Evolutionary conservation across 371 early-diverging fungal genomes (phyloP).

Genomic region (Mortierella sp.): DNA sequence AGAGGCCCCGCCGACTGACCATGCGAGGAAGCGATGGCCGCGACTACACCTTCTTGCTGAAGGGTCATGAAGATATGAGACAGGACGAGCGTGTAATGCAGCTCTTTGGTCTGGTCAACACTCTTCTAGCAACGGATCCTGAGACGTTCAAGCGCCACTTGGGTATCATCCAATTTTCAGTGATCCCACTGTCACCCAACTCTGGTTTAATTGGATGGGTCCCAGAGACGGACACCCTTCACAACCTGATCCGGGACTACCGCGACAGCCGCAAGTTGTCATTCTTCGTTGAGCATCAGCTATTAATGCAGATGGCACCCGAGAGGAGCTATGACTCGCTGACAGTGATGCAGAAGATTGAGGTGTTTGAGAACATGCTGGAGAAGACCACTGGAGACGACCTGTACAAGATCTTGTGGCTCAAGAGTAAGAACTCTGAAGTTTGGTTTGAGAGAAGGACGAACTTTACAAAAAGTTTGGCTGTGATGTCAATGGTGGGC

Average conservation of each 20-base stretch:
- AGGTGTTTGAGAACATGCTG: conserved; percentile 94
- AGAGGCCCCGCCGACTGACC: conserved; percentile 87
- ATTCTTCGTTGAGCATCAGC: conserved; percentile 90
- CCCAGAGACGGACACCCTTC: conserved; percentile 93
- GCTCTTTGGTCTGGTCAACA: conserved; percentile 96
- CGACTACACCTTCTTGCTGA: conserved; percentile 91
- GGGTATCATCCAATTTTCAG: conserved; percentile 90
- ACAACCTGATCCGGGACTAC: conserved; percentile 91
- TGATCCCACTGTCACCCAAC: conserved; percentile 94
- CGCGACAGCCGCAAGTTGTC: conserved; percentile 87
- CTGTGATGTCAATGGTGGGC: conserved; percentile 98
- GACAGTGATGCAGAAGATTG: conserved; percentile 92
- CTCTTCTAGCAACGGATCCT: conserved; percentile 83
- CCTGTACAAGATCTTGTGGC: conserved; percentile 94
- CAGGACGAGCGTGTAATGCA: conserved; percentile 99
- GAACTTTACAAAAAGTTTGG: conserved; percentile 95
- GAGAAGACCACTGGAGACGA: conserved; percentile 85
- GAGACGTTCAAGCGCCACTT: conserved; percentile 95
- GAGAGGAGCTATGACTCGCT: conserved; percentile 93
- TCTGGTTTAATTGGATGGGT: conserved; percentile 98
- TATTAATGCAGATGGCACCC: conserved; percentile 83
- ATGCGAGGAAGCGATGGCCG: conserved; percentile 91
- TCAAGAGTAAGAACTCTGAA: conserved; percentile 95
- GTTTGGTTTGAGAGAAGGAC: conserved; percentile 96
- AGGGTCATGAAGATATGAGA: conserved; percentile 98